phyloP scores from a whole-genome alignment of 2,329 filamentous ascomycete species.

The Chrysoporthe cubensis region DNA sequence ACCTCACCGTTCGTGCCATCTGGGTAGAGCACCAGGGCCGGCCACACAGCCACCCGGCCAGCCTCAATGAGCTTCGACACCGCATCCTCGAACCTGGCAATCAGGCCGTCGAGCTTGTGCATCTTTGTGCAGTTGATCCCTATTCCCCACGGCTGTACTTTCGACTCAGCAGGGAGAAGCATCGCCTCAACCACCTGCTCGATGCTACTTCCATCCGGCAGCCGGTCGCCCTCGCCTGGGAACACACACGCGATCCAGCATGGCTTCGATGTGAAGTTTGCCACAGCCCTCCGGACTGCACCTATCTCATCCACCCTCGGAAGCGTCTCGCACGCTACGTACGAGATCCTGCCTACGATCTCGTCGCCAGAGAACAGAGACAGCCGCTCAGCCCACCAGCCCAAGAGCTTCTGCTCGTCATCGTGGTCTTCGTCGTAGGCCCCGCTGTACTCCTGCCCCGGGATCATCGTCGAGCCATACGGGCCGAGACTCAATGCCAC shows the following conservation, averaged over 20 bases:
- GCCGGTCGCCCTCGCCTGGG: conserved; percentile 52
- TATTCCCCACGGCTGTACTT: conserved; percentile 59
- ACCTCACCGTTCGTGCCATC: conserved; percentile 71
- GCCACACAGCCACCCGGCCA: conserved; percentile 45
- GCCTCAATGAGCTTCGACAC: conserved; percentile 43
- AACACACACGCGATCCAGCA: conserved; percentile 69
- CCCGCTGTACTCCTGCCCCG: conserved; percentile 68
- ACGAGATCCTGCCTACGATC: conserved; percentile 49
- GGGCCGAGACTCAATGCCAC: conserved; percentile 67
- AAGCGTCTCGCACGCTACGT: conserved; percentile 69
- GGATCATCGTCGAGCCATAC: conserved; percentile 69
- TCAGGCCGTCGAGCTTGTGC: conserved; percentile 59
- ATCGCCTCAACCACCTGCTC: conserved; percentile 45
- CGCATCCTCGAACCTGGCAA: conserved; percentile 58
- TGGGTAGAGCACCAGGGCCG: conserved; percentile 66
- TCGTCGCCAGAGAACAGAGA: conserved; percentile 50
- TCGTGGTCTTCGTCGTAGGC: conserved; percentile 57
- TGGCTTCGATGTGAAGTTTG: conserved; percentile 34
- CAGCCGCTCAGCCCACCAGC: conserved; percentile 63
- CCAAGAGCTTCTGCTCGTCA: conserved; percentile 47
- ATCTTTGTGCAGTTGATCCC: conserved; percentile 74
- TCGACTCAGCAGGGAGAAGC: conserved; percentile 38
- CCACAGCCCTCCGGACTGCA: conserved; percentile 55
- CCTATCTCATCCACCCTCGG: conserved; percentile 65
- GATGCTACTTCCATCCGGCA: conserved; percentile 61